A percentile compares a stretch with the other conserved stretches of the same genome.
Conservation (phyloP, 2,329 filamentous ascomycete species). For the Aulographum hederae region DNA sequence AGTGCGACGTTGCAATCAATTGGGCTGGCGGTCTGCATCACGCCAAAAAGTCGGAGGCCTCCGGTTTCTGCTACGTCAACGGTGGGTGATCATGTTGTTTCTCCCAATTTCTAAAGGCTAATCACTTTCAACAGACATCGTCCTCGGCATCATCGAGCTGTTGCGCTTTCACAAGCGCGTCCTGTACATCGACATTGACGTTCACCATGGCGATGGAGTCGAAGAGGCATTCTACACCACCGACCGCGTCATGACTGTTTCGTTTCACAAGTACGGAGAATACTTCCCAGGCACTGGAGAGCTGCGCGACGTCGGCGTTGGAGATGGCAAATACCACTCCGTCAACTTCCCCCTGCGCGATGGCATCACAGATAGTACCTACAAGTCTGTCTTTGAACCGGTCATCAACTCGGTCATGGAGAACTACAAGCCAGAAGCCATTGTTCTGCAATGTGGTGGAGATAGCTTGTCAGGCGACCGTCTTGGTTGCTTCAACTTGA, state of each 20-base stretch:
- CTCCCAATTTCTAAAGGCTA: background rate
- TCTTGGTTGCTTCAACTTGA: slow-evolving; percentile 51
- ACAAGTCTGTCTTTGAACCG: slow-evolving; percentile 51
- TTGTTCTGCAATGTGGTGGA: slow-evolving; percentile 51
- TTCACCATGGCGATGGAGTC: slow-evolving; percentile 50
- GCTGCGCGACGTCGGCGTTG: slow-evolving; percentile 48
- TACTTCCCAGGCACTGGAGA: slow-evolving; percentile 56
- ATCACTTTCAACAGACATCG: slow-evolving; percentile 33
- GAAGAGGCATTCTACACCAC: slow-evolving; percentile 57
- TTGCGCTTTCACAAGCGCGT: slow-evolving; percentile 45
- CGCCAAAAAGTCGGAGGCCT: slow-evolving; percentile 29
- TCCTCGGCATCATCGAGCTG: slow-evolving; percentile 46
- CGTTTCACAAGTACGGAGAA: slow-evolving; percentile 57
- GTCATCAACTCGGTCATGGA: slow-evolving; percentile 52
- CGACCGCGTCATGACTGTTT: slow-evolving; percentile 53
- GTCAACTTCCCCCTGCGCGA: slow-evolving; percentile 54
- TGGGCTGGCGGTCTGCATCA: slow-evolving; percentile 31
- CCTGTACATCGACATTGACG: slow-evolving; percentile 49
- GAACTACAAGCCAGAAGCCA: slow-evolving; percentile 47
- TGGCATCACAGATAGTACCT: slow-evolving; percentile 48
- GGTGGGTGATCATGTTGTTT: slow-evolving; percentile 11
- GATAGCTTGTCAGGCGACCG: slow-evolving; percentile 50
- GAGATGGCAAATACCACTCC: slow-evolving; percentile 47
- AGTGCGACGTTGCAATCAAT: slow-evolving; percentile 46
- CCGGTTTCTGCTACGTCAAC: slow-evolving; percentile 30